These are phyloP conservation scores for Corymbia citriodora DNA, from an alignment of 441 rosid species.

Conservation along the genomic window DNA sequence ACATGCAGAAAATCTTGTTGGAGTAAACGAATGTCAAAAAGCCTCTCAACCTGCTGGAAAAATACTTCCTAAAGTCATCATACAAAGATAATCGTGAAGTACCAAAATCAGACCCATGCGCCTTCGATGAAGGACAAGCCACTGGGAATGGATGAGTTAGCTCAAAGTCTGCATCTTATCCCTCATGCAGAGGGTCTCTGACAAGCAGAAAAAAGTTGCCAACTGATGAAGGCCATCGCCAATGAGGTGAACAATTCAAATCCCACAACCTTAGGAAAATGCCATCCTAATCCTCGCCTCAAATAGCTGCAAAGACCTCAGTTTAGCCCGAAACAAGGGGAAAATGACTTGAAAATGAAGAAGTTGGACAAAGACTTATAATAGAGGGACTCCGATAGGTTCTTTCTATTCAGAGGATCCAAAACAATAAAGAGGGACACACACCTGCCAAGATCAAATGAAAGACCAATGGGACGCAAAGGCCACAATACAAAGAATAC, in stretches of 20 bases:
- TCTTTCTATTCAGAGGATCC: neutral
- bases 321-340: neutral
- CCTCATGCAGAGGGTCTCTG: conserved; percentile 52
- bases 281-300: conserved; percentile 85
- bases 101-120: neutral
- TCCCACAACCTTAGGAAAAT: conserved; percentile 75
- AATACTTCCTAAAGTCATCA: neutral
- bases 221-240: conserved; percentile 77
- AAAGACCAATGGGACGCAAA: neutral
- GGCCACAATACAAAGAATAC: neutral
- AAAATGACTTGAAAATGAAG: neutral
- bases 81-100: neutral
- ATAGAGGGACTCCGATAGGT: neutral
- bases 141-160: neutral
- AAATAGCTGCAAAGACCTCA: conserved; percentile 48
- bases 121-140: neutral
- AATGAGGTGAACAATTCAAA: conserved; percentile 73
- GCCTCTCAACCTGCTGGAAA: neutral
- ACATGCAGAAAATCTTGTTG: neutral
- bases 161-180: neutral
- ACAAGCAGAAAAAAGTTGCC: conserved; percentile 82
- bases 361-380: neutral
- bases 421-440: neutral
- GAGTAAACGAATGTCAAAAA: neutral
- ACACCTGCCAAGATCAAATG: neutral